Percentiles rank a stretch among this genome's conserved stretches.
Conservation (phyloP, 2,329 filamentous ascomycete genomes). For the Pestalotiopsis sp. region DNA sequence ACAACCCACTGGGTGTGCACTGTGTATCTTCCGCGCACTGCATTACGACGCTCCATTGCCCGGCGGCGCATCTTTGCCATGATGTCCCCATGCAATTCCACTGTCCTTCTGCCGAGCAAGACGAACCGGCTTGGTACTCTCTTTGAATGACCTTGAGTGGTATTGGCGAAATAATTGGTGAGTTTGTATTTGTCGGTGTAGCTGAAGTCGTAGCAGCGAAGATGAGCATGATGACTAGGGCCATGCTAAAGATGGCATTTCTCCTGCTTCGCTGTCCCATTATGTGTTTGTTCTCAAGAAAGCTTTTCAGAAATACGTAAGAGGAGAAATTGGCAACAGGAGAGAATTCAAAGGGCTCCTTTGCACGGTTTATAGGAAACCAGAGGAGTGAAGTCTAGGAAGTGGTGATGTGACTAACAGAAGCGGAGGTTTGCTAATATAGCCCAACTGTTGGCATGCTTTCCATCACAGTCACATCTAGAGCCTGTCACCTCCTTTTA, state of each 20-base stretch:
- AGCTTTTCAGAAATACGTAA: not conserved
- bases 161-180: not conserved
- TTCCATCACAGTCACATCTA: not conserved
- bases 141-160: not conserved
- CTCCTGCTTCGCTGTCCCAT: not conserved
- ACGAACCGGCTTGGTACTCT: slow-evolving; percentile 32
- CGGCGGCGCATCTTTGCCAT: slow-evolving; percentile 53
- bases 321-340: not conserved
- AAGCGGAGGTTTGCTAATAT: not conserved
- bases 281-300: not conserved
- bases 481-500: not conserved
- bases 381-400: not conserved
- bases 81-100: slow-evolving; percentile 55
- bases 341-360: not conserved
- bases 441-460: not conserved
- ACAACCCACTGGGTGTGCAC: slow-evolving; percentile 44
- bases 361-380: too few relatives aligned
- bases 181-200: not conserved
- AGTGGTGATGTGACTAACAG: not conserved
- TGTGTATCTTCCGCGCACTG: slow-evolving; percentile 44
- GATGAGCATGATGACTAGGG: not conserved
- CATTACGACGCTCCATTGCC: slow-evolving; percentile 48
- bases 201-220: not conserved
- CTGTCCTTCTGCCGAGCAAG: slow-evolving; percentile 49
- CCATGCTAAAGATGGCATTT: not conserved